phyloP scores from a whole-genome alignment of 2,329 filamentous ascomycete species.

The Ophiocordyceps robertsii region DNA sequence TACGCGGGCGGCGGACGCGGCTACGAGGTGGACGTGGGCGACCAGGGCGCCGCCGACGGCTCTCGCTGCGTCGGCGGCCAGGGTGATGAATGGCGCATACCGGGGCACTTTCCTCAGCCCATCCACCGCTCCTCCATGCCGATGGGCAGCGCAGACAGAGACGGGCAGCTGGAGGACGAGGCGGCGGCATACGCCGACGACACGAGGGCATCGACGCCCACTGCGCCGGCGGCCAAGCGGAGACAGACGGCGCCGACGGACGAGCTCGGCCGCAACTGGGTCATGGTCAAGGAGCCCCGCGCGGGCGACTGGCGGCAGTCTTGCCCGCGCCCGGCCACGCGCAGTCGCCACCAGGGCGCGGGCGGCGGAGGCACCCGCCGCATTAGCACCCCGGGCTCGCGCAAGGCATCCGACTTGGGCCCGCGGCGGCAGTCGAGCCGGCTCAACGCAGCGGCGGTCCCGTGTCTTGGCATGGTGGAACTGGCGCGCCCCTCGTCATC shows the following conservation, averaged over 20 bases:
- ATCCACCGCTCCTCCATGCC: constrained; percentile 1
- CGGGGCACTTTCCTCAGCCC: constrained; percentile 20
- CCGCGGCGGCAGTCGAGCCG: constrained; percentile 13
- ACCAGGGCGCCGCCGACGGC: neutral
- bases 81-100: constrained; percentile 9
- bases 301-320: constrained; percentile 11
- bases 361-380: constrained; percentile 24
- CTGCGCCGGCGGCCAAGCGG: constrained; percentile 35
- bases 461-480: constrained; percentile 2
- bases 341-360: constrained; percentile 18
- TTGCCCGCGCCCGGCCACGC: constrained; percentile 10
- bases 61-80: neutral
- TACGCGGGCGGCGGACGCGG: constrained; percentile 69
- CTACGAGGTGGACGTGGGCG: constrained; percentile 40
- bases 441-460: constrained; percentile 16
- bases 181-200: neutral
- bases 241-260: constrained; percentile 39
- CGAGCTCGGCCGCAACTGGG: constrained; percentile 56
- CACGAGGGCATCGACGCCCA: constrained; percentile 23
- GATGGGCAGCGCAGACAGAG: neutral
- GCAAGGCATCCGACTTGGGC: neutral
- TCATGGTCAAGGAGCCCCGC: constrained; percentile 42
- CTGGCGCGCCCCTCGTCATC: constrained; percentile 14
- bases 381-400: constrained; percentile 23
- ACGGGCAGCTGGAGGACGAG: neutral